phyloP scores from a whole-genome alignment of 1,284 basidiomycete genomes.

The Ustilago esculenta region DNA sequence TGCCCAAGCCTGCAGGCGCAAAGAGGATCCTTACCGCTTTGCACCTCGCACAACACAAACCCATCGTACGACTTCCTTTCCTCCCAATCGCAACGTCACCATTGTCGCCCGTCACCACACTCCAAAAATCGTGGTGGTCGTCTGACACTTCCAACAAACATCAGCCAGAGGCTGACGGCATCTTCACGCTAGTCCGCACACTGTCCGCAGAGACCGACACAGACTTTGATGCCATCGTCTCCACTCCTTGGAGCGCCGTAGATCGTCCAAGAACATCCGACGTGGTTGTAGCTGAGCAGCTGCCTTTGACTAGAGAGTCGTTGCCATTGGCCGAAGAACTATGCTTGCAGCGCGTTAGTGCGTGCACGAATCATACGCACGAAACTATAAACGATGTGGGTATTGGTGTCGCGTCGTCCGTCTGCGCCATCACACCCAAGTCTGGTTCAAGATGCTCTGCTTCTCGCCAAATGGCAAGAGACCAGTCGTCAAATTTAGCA shows the following conservation, averaged over 20 bases:
- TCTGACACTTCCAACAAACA: conserved; percentile 10
- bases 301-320: conserved; percentile 25
- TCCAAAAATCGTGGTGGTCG: conserved; percentile 45
- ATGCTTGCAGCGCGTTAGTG: conserved; percentile 9
- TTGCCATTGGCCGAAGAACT: conserved; percentile 14
- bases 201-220: conserved; percentile 16
- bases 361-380: conserved; percentile 4
- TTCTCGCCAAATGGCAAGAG: conserved; percentile 10
- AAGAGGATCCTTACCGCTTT: conserved; percentile 51
- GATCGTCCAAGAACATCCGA: conserved; percentile 10
- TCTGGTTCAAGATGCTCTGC: conserved; percentile 9
- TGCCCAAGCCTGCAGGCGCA: conserved; percentile 51
- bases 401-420: background rate
- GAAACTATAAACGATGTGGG: conserved; percentile 10
- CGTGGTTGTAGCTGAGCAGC: background rate
- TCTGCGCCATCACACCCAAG: conserved; percentile 15
- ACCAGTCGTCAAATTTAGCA: background rate
- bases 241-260: conserved; percentile 33
- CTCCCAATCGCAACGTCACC: conserved; percentile 89
- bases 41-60: conserved; percentile 48
- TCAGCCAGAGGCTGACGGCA: conserved; percentile 15
- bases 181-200: conserved; percentile 32
- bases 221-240: conserved; percentile 24
- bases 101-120: conserved; percentile 54
- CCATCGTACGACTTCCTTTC: conserved; percentile 88